These are phyloP conservation scores for Dipteronia dyeriana DNA, from an alignment of 345 rosid genomes.

Conservation along the genomic window DNA sequence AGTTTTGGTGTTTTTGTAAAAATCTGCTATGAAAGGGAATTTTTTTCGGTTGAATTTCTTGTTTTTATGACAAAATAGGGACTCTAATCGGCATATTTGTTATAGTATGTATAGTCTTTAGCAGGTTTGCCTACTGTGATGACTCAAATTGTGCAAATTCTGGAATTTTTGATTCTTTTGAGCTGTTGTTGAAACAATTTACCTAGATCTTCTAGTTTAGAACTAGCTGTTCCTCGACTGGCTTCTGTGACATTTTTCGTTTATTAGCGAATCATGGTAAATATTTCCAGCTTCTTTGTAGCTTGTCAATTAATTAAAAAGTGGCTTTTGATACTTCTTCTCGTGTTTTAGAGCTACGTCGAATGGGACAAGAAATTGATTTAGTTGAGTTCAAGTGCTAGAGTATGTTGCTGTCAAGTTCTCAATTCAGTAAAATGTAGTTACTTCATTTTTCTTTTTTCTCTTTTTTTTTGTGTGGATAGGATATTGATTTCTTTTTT, in stretches of 20 bases:
- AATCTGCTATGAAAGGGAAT: no score
- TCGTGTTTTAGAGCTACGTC: background rate
- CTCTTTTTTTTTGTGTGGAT: background rate
- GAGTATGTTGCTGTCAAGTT: background rate
- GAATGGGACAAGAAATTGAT: background rate
- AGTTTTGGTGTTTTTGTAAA: background rate
- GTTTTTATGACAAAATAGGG: background rate
- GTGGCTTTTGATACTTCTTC: background rate
- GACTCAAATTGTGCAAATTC: background rate
- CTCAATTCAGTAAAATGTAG: constrained; percentile 7
- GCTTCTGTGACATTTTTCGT: background rate
- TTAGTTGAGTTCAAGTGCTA: background rate
- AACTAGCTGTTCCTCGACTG: background rate
- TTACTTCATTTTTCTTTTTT: background rate
- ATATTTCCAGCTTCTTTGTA: no score
- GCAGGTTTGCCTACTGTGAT: background rate
- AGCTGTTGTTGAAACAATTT: constrained; percentile 1
- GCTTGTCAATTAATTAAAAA: background rate
- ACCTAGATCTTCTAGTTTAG: background rate
- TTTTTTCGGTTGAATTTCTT: background rate
- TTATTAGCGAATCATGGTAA: background rate
- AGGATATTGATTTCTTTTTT: background rate
- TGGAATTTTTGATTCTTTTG: background rate
- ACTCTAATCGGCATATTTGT: background rate
- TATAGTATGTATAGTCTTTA: background rate